Evolutionary conservation across 176 grass and related monocot species (phyloP).

Genomic region (Urochloa ruziziensis): DNA sequence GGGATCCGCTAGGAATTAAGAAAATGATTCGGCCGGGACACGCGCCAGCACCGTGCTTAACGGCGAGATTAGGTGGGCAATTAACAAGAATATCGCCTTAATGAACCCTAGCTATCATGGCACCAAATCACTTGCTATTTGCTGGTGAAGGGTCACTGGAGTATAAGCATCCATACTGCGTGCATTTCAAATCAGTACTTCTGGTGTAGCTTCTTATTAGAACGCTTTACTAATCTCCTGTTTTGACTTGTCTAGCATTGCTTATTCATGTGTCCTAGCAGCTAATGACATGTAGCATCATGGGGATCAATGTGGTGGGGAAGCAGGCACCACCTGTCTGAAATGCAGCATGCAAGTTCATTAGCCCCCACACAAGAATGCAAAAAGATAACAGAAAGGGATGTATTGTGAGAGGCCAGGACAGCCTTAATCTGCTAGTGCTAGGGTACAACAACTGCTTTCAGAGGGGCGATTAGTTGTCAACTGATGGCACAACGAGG

Average conservation of each 20-base stretch:
- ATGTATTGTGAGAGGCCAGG: background rate
- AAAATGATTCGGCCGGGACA: background rate
- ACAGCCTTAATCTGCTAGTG: background rate
- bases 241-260: background rate
- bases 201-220: background rate
- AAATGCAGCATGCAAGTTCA: conserved; percentile 13
- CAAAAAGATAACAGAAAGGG: background rate
- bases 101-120: background rate
- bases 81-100: background rate
- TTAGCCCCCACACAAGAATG: background rate
- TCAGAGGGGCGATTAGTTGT: conserved; percentile 24
- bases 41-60: background rate
- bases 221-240: background rate
- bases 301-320: conserved; percentile 3
- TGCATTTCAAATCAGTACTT: conserved; percentile 1
- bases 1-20: background rate
- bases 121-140: background rate
- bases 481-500: conserved; percentile 8
- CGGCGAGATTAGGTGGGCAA: background rate
- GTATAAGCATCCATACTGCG: background rate
- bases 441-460: conserved; percentile 3
- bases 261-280: background rate
- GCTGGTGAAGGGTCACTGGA: conserved; percentile 11
- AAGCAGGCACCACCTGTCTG: conserved; percentile 9
- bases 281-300: background rate